Evolutionary conservation across 1,139 yeast genomes (phyloP).

Genomic region (Taphrina confusa): DNA sequence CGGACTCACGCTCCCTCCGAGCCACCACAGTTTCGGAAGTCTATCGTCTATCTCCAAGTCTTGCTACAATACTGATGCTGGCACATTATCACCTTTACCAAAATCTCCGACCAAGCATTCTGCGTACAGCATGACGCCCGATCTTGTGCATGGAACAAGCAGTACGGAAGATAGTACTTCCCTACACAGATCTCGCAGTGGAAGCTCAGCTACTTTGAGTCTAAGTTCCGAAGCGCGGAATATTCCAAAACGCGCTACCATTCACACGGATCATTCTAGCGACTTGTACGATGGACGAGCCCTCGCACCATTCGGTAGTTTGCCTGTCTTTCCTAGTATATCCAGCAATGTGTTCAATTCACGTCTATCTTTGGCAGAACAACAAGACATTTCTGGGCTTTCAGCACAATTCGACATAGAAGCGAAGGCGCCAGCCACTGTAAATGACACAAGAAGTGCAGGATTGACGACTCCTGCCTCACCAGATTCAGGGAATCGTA

Average conservation of each 20-base stretch:
- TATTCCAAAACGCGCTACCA: background rate
- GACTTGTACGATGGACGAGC: background rate
- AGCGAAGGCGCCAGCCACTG: background rate
- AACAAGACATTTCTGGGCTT: background rate
- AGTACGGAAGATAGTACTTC: conserved; percentile 20
- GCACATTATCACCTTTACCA: background rate
- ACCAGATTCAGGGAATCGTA: background rate
- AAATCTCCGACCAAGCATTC: conserved; percentile 18
- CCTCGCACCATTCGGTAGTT: background rate
- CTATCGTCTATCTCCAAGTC: conserved; percentile 2
- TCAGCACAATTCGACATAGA: background rate
- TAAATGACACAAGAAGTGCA: background rate
- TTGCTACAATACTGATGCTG: background rate
- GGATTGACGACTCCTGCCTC: background rate
- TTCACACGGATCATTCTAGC: background rate
- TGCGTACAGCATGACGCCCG: conserved; percentile 14
- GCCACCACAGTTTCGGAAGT: conserved; percentile 1
- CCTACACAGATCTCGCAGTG: conserved; percentile 5
- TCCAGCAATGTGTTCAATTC: too few species aligned
- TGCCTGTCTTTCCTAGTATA: background rate
- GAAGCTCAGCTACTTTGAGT: background rate
- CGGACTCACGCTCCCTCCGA: background rate
- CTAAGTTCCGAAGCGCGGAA: background rate
- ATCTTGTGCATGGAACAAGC: conserved; percentile 14
- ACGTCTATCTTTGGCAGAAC: too few species aligned